Percentiles rank a stretch among this genome's conserved stretches.
Evolutionary conservation across 768 basidiomycete genomes (phyloP).

Genomic region (Leccinellum albellum): DNA sequence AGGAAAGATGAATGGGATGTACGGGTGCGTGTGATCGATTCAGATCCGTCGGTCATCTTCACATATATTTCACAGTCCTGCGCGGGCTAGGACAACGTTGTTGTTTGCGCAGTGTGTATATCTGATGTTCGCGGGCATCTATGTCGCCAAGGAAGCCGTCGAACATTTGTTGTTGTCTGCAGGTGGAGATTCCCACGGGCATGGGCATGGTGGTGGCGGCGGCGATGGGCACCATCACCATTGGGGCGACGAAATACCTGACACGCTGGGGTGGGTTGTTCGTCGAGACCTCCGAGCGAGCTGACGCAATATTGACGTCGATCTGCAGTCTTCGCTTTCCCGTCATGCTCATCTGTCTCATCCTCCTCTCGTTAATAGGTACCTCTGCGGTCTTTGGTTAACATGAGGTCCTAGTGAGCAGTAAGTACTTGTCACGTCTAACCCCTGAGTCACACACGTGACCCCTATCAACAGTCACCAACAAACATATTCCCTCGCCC

Average conservation of each 20-base stretch:
- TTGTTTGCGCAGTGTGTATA: slow-evolving; percentile 92
- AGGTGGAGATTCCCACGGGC: slow-evolving; percentile 70
- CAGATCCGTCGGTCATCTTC: slow-evolving; percentile 21
- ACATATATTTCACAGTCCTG: slow-evolving; percentile 40
- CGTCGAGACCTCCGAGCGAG: neutral
- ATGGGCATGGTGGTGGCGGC: slow-evolving; percentile 58
- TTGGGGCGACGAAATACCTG: slow-evolving; percentile 53
- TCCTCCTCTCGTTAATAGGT: slow-evolving; percentile 52
- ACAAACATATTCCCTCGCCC: slow-evolving; percentile 58
- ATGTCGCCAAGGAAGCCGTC: slow-evolving; percentile 95
- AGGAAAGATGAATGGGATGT: slow-evolving; percentile 37
- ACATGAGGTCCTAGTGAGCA: slow-evolving; percentile 59
- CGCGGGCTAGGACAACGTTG: slow-evolving; percentile 63
- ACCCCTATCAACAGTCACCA: slow-evolving; percentile 42
- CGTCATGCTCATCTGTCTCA: slow-evolving; percentile 48
- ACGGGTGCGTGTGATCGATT: slow-evolving; percentile 59
- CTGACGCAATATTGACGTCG: neutral
- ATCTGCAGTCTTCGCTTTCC: slow-evolving; percentile 64
- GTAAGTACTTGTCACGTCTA: slow-evolving; percentile 37
- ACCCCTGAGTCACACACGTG: slow-evolving; percentile 3
- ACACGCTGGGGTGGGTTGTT: slow-evolving; percentile 38
- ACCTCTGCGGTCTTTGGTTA: slow-evolving; percentile 61
- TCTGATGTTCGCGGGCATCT: slow-evolving; percentile 89
- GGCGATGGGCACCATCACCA: slow-evolving; percentile 51
- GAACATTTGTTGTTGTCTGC: slow-evolving; percentile 84